Evolutionary conservation across 805 yeast species (phyloP).

Genomic region (Debaryomyces prosopidis): DNA sequence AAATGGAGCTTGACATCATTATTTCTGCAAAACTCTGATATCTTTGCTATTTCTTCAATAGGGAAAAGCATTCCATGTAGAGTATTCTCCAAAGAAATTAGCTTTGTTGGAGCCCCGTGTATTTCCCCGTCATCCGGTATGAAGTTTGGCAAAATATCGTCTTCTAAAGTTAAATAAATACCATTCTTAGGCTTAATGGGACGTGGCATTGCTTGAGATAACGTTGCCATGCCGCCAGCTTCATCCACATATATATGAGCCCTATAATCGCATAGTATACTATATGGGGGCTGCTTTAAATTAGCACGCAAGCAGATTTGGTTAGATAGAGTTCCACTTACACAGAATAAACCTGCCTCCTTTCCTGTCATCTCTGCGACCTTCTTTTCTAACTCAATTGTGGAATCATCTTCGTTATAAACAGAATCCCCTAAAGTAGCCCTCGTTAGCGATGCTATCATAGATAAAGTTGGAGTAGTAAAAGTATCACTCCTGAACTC

Average conservation of each 20-base stretch:
- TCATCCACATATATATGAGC: constrained; percentile 39
- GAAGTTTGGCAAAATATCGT: constrained; percentile 36
- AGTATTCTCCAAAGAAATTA: constrained; percentile 44
- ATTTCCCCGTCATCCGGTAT: constrained; percentile 47
- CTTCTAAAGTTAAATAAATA: constrained; percentile 35
- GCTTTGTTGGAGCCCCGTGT: constrained; percentile 45
- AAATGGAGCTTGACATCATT: constrained; percentile 38
- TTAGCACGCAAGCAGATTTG: constrained; percentile 41
- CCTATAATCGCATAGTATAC: constrained; percentile 38
- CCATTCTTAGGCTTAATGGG: constrained; percentile 37
- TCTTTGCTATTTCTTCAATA: constrained; percentile 37
- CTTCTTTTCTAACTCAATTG: constrained; percentile 32
- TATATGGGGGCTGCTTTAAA: constrained; percentile 43
- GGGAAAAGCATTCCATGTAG: constrained; percentile 44
- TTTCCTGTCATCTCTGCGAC: constrained; percentile 39
- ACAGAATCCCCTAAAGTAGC: constrained; percentile 45
- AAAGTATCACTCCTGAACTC: constrained; percentile 70
- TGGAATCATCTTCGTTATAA: constrained; percentile 39
- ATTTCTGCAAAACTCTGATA: constrained; percentile 33
- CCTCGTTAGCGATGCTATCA: constrained; percentile 53
- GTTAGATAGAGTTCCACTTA: constrained; percentile 43
- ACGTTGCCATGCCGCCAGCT: constrained; percentile 45
- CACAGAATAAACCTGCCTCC: constrained; percentile 41
- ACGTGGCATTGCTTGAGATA: constrained; percentile 44
- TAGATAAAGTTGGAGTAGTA: constrained; percentile 78